Evolutionary conservation across 352 stramenopile species (phyloP), one percentile per base, ranked within the genome.

Genomic region (Pythium rhizo-oryzae): DNA sequence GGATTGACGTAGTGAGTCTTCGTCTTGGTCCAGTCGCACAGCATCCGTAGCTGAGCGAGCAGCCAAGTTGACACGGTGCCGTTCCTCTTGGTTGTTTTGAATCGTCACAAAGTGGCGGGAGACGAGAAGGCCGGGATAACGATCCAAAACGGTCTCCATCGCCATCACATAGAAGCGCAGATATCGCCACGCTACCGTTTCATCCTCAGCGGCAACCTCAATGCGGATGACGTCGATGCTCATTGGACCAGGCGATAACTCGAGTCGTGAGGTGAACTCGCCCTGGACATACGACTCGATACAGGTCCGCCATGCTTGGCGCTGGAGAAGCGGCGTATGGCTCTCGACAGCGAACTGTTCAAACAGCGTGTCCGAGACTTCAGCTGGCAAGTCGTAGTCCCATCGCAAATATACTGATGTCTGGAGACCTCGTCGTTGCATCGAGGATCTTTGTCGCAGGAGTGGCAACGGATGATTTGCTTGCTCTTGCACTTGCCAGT

Each of bases 321-420:
- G 46, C 49, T 65, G 30, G 23, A 75, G 44, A 15, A 70, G 55
- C 0, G 62, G 28, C 1, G 59, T 75, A 60, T 65, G 67, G 25
- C 59, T 75, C 28, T 61, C 49, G 28, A 78, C 71, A 1, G 56
- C 64, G n/a, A 75, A 54, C 11, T 78, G 71, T 33, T 76, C 68
- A 25, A 74, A 78, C 0, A 78, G 12, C 16, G 67, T 71, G 28
- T 73, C 56, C 0, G 72, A 68, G n/a, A 76, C 66, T 5, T 65
- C 63, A 7, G 56, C 19, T 6, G 65, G 47, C 11, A 78, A 41
- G 2, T 61, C 67, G 44, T 74, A 78, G 15, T 78, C 68, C 68
- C 72, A 78, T 25, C 35, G 64, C 67, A 69, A 62, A 18, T 50
- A 68, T 15, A 50, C 39, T 21, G 61, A 54, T 12, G 50, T n/a